These are phyloP conservation scores for Ustilaginoidea virens DNA, from an alignment of 2,329 filamentous ascomycete genomes.

Conservation along the genomic window DNA sequence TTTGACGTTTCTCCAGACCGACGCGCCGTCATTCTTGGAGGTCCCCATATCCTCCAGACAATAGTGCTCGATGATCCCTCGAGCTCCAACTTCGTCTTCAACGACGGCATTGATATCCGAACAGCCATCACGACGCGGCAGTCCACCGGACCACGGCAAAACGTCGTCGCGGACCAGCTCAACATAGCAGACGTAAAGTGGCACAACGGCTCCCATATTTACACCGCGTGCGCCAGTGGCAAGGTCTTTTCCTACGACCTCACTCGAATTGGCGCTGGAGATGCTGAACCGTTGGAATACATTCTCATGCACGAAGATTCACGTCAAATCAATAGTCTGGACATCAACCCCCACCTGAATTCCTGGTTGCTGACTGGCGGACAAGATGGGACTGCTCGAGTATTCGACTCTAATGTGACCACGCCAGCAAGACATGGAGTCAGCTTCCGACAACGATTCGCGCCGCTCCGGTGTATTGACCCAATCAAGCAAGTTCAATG, in stretches of 20 bases:
- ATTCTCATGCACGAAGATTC: conserved; percentile 45
- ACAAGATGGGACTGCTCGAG: conserved; percentile 47
- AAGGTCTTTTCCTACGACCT: conserved; percentile 52
- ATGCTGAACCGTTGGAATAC: conserved; percentile 32
- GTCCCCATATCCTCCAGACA: conserved; percentile 45
- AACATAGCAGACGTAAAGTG: conserved; percentile 50
- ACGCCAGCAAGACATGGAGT: conserved; percentile 32
- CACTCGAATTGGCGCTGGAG: conserved; percentile 28
- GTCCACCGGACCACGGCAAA: conserved; percentile 23
- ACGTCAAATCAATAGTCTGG: conserved; percentile 47
- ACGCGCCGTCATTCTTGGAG: conserved; percentile 38
- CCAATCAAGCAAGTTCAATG: conserved; percentile 46
- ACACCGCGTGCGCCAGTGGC: conserved; percentile 48
- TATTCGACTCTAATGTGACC: conserved; percentile 38
- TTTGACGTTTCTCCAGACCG: conserved; percentile 44
- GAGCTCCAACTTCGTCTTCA: conserved; percentile 25
- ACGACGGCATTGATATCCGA: conserved; percentile 42
- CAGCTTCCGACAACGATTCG: conserved; percentile 33
- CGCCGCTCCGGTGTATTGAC: conserved; percentile 22
- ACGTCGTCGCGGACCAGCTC: conserved; percentile 36
- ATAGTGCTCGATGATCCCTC: conserved; percentile 34
- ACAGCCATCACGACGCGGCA: conserved; percentile 36
- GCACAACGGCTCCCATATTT: conserved; percentile 37
- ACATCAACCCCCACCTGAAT: conserved; percentile 44
- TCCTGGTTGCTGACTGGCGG: conserved; percentile 46